These are phyloP conservation scores for Rhytidiadelphus loreus DNA, from an alignment of 225 moss, liverwort and hornwort genomes.

Conservation along the genomic window DNA sequence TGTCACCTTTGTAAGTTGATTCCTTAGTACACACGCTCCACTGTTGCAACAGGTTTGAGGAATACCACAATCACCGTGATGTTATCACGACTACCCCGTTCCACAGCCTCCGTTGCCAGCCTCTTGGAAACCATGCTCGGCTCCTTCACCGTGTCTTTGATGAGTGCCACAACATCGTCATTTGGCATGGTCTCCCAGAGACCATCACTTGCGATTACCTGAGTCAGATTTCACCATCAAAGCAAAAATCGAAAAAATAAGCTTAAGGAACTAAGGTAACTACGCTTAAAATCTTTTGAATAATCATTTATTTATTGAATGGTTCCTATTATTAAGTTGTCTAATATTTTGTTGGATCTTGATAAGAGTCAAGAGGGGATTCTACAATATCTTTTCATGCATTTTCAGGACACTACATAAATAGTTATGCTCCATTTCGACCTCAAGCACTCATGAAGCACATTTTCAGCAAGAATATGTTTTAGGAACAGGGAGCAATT, in stretches of 20 bases:
- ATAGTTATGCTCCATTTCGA: neutral
- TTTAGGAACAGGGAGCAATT: neutral
- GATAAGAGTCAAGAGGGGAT: neutral
- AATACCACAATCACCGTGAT: slow-evolving; percentile 50
- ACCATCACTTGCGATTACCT: slow-evolving; percentile 66
- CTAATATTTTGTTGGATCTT: neutral
- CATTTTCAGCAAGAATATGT: too few relatives aligned
- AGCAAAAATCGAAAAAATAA: neutral
- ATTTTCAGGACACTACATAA: neutral
- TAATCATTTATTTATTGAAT: neutral
- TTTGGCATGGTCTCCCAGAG: slow-evolving; percentile 50
- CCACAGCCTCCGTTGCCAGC: slow-evolving; percentile 53
- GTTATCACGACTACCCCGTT: slow-evolving; percentile 52
- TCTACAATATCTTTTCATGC: neutral
- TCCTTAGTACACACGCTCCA: slow-evolving; percentile 41
- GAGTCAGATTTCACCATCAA: neutral
- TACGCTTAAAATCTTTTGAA: neutral
- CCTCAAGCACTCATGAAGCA: neutral
- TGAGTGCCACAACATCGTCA: slow-evolving; percentile 32
- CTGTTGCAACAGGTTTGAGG: slow-evolving; percentile 49
- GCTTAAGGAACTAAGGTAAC: neutral
- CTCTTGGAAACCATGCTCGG: slow-evolving; percentile 59
- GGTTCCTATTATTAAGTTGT: too few relatives aligned
- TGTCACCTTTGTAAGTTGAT: neutral
- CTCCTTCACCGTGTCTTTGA: slow-evolving; percentile 62